Evolutionary conservation across 2,329 filamentous ascomycete genomes (phyloP).

Genomic region (Periconia macrospinosa): DNA sequence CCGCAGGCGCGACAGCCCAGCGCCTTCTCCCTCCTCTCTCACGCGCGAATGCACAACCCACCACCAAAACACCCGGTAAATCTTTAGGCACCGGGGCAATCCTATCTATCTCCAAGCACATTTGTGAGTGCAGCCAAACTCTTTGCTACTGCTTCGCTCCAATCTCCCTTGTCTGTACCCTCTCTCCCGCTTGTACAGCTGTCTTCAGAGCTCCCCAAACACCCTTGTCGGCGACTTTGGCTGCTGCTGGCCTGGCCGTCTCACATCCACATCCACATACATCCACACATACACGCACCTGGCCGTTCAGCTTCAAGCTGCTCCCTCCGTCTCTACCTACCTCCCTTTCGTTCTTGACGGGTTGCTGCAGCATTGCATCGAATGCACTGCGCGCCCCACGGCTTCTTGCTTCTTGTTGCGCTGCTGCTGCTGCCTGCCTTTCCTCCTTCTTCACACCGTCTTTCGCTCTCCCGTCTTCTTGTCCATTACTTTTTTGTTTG

Average conservation of each 20-base stretch:
- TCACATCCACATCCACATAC: conserved; percentile 1
- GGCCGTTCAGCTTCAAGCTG: conserved; percentile 18
- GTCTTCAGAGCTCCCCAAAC: conserved; percentile 30
- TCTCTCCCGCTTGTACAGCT: conserved; percentile 31
- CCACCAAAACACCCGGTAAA: conserved; percentile 23
- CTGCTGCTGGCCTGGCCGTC: conserved; percentile 22
- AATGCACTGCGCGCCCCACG: conserved; percentile 32
- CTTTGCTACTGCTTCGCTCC: conserved; percentile 27
- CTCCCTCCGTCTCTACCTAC: conserved; percentile 9
- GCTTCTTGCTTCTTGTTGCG: conserved; percentile 30
- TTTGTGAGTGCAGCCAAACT: conserved; percentile 39
- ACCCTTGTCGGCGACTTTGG: conserved; percentile 36
- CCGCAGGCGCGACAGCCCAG: neutral
- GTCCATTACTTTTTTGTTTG: conserved; percentile 28
- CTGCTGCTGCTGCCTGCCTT: conserved; percentile 16
- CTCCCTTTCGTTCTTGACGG: conserved; percentile 35
- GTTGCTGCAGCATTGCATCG: conserved; percentile 32
- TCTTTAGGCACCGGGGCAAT: conserved; percentile 15
- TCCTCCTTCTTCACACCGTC: conserved; percentile 30
- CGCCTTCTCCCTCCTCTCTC: conserved; percentile 6
- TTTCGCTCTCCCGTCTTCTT: conserved; percentile 21
- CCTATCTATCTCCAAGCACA: conserved; percentile 28
- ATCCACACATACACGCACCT: neutral
- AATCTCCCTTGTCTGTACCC: conserved; percentile 29
- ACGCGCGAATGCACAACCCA: conserved; percentile 7